Base-by-base conservation (phyloP, 129 eudicot genomes). In the Escallonia rubra region DNA sequence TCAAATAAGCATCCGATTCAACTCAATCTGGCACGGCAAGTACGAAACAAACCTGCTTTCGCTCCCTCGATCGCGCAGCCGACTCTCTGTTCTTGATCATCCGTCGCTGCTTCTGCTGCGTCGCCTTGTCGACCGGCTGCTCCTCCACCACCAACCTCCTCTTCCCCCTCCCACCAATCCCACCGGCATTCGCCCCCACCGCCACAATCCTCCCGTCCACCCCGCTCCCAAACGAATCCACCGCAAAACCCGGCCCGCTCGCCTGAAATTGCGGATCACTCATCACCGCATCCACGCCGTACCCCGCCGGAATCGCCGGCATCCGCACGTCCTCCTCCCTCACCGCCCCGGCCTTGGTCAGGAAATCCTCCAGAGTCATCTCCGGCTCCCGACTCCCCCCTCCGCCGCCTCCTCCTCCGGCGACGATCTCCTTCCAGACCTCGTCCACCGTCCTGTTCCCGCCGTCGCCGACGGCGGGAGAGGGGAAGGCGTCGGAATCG, bases 31-130 rank as follows among this genome's bases (percentile, higher is more conserved):
- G 8, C 11, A 3, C 55, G 43, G 12, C 10, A 55, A 10, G 13
- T 62, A 59, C 6, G 39, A 42, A 64, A 11, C 3, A 39, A 67
- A 84, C 96, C 93, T 89, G 96, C 66, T 89, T 89, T 23, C 96
- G 80, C 69, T 89, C 96, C 47, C 96, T 64, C 2, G 96, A 89
- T 75, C 96, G 74, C 6, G 96, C 96, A 43, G 96, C 96, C 8
- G 96, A 89, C 69, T 89, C 96, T 71, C 96, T 75, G 64, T 89
- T 89, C 66, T 89, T 89, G 43, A 89, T 89, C 96, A 89, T 89
- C 68, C 96, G 62, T 67, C 85, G 79, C 81, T 89, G 96, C 63
- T 86, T 89, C 91, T 89, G 96, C 85, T 89, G 96, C 0, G 96
- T 86, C 2, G 96, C 93, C 84, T 79, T 89, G 23, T 89, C 96